Percentiles rank a stretch among this genome's conserved stretches.
phyloP scores from a whole-genome alignment of 2,329 filamentous ascomycete species.

The Colletotrichum viniferum region DNA sequence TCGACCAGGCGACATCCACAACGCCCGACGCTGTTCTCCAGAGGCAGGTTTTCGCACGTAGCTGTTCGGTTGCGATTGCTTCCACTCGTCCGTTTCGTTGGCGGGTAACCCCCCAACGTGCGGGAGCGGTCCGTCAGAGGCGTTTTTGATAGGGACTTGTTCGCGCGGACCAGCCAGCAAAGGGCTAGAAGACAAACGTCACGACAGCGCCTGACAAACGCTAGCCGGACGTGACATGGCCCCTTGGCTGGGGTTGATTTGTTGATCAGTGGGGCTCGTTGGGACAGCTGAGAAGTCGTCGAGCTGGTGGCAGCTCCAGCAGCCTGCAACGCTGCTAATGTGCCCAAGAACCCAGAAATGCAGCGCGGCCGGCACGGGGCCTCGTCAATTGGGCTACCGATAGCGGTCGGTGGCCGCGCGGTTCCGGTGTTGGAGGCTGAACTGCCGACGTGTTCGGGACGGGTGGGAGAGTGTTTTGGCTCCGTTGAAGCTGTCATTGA shows the following conservation, averaged over 20 bases:
- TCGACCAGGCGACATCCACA: not conserved
- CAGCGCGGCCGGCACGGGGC: not conserved
- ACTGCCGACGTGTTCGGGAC: not conserved
- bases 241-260: not conserved
- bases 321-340: not conserved
- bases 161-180: not conserved
- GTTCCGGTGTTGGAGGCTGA: not conserved
- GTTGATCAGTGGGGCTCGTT: slow-evolving; percentile 1
- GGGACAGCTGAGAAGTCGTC: not conserved
- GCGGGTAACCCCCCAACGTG: not conserved
- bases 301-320: not conserved
- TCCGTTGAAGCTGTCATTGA: not conserved
- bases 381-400: not conserved
- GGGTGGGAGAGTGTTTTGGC: not conserved
- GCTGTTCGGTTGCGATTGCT: not conserved
- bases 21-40: not conserved
- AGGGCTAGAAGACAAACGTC: not conserved
- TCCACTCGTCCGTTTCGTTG: not conserved
- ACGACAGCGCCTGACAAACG: not conserved
- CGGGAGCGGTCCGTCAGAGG: not conserved
- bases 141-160: not conserved
- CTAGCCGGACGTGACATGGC: not conserved
- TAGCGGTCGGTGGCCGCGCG: slow-evolving; percentile 3
- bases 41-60: not conserved
- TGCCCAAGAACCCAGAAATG: not conserved